These are phyloP conservation scores for Platanus orientalis DNA, from an alignment of 164 flowering plant species.

Conservation along the genomic window DNA sequence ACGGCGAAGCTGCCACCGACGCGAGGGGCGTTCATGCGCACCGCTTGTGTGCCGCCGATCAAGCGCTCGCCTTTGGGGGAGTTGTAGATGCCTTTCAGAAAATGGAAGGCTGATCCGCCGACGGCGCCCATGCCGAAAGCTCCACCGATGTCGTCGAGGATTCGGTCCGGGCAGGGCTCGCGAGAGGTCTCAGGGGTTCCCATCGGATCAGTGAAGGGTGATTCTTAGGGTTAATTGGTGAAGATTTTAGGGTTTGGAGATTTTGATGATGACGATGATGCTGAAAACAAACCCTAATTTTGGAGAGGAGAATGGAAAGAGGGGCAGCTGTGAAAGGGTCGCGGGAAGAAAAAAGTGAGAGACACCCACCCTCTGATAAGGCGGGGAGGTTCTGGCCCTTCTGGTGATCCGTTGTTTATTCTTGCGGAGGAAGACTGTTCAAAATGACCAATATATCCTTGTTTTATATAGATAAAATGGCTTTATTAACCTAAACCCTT, in stretches of 20 bases:
- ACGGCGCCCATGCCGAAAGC: constrained; percentile 93
- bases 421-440: too few species aligned
- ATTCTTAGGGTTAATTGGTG: neutral
- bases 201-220: constrained; percentile 26
- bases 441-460: too few species aligned
- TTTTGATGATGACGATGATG: neutral
- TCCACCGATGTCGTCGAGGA: constrained; percentile 87
- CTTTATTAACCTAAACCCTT: too few species aligned
- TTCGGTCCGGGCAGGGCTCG: constrained; percentile 90
- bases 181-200: constrained; percentile 77
- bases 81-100: constrained; percentile 63
- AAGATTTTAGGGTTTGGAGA: too few species aligned
- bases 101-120: constrained; percentile 86
- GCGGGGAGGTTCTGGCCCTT: too few species aligned
- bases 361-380: too few species aligned
- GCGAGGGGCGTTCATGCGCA: constrained; percentile 85
- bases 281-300: too few species aligned
- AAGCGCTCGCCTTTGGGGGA: constrained; percentile 74
- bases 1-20: constrained; percentile 88
- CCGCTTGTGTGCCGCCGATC: constrained; percentile 64
- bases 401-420: too few species aligned
- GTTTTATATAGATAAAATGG: too few species aligned
- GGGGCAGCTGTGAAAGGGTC: too few species aligned
- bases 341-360: too few species aligned
- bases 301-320: too few species aligned